Conservation (phyloP, 441 rosid genomes). For the Aquilaria agallochum region DNA sequence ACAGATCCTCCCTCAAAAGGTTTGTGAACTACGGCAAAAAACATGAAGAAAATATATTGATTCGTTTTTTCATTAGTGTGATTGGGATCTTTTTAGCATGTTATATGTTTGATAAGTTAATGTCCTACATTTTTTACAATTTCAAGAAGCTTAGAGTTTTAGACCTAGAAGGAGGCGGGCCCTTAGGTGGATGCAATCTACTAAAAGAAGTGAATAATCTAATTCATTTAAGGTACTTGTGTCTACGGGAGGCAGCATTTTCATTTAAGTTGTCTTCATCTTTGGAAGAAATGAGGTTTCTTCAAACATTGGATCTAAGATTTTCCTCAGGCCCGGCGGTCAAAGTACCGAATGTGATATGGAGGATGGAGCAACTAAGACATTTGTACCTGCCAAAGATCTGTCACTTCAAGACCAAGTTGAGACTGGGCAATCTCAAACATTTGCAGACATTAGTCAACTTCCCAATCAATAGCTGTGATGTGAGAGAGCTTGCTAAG, state of each 20-base stretch:
- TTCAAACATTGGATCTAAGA: slow-evolving; percentile 9
- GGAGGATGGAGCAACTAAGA: slow-evolving; percentile 3
- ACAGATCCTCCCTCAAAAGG: background rate
- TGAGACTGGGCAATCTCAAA: background rate
- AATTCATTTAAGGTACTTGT: slow-evolving; percentile 7
- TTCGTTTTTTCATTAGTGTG: too few relatives aligned
- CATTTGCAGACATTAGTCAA: too few relatives aligned
- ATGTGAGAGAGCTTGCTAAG: too few relatives aligned
- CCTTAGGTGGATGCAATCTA: background rate
- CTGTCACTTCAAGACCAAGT: background rate
- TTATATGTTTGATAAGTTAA: background rate
- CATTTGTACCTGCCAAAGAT: background rate
- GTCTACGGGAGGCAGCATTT: background rate
- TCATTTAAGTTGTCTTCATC: background rate
- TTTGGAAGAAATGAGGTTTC: background rate
- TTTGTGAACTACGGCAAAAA: background rate
- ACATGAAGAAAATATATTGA: background rate
- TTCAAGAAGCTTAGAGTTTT: background rate
- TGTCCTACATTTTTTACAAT: background rate
- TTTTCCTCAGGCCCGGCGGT: background rate
- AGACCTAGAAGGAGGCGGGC: background rate
- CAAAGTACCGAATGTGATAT: background rate
- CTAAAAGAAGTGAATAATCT: background rate
- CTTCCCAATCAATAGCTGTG: too few relatives aligned
- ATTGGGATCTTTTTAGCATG: background rate